These are phyloP conservation scores for Deuterostichococcus epilithicus DNA, from an alignment of 139 green algal genomes.

Conservation along the genomic window DNA sequence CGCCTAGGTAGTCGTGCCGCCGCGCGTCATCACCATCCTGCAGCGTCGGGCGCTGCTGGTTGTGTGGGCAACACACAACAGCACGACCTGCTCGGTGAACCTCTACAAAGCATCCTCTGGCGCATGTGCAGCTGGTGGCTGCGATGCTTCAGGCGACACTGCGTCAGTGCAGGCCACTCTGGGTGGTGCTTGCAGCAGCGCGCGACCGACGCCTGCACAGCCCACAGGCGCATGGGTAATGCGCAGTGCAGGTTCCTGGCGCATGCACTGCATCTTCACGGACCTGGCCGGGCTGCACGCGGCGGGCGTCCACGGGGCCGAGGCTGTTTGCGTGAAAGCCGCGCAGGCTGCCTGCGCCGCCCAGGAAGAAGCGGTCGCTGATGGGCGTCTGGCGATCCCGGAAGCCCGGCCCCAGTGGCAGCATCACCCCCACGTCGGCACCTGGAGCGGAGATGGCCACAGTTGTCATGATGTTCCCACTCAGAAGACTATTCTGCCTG, in stretches of 20 bases:
- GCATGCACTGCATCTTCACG: not conserved
- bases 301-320: conserved; percentile 50
- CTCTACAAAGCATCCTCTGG: no score
- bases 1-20: conserved; percentile 54
- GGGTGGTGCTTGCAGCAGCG: no score
- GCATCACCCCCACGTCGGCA: conserved; percentile 38
- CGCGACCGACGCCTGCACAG: no score
- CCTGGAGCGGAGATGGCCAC: no score
- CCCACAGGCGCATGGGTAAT: no score
- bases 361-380: conserved; percentile 71
- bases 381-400: conserved; percentile 34
- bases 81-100: no score
- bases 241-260: no score
- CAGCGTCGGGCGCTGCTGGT: not conserved
- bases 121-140: no score
- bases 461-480: no score
- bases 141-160: no score
- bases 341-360: conserved; percentile 51
- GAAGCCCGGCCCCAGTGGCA: conserved; percentile 43
- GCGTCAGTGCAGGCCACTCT: no score
- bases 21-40: not conserved
- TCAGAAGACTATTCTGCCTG: conserved; percentile 8
- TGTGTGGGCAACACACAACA: no score
- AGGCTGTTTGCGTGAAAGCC: conserved; percentile 58
- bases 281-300: conserved; percentile 6